Percentiles rank a stretch among this genome's conserved stretches.
phyloP scores from a whole-genome alignment of 768 basidiomycete species.

The Macrocybe gigantea region DNA sequence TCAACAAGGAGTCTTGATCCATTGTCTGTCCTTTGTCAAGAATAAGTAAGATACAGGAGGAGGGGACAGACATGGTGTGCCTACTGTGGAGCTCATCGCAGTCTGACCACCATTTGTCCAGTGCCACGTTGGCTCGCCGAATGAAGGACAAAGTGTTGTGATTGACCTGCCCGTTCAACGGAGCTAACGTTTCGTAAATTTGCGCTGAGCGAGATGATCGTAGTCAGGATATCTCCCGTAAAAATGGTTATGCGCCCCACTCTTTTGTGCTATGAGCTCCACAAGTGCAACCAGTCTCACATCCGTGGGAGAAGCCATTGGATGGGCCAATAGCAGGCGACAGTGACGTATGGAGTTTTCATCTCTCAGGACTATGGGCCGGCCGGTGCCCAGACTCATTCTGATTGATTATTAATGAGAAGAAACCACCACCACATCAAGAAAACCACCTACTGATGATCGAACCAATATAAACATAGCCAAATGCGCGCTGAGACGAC shows the following conservation, averaged over 20 bases:
- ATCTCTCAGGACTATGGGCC: slow-evolving; percentile 85
- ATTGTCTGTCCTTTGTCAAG: slow-evolving; percentile 55
- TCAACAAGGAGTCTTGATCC: slow-evolving; percentile 80
- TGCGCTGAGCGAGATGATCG: slow-evolving; percentile 50
- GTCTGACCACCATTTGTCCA: slow-evolving; percentile 90
- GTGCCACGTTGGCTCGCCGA: slow-evolving; percentile 75
- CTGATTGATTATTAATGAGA: slow-evolving; percentile 27
- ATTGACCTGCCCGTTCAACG: slow-evolving; percentile 82
- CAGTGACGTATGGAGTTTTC: slow-evolving; percentile 85
- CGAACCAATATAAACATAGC: slow-evolving; percentile 94
- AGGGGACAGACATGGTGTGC: slow-evolving; percentile 12
- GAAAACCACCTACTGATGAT: slow-evolving; percentile 69
- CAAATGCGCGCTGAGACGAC: slow-evolving; percentile 92
- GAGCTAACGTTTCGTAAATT: slow-evolving; percentile 86
- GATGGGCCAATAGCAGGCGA: slow-evolving; percentile 74
- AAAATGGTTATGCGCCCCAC: slow-evolving; percentile 32
- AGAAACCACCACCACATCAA: background rate
- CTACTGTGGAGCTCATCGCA: slow-evolving; percentile 81
- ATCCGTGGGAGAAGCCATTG: slow-evolving; percentile 86
- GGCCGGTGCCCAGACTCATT: slow-evolving; percentile 88
- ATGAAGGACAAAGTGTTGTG: slow-evolving; percentile 83
- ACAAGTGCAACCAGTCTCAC: slow-evolving; percentile 83
- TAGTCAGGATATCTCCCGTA: background rate
- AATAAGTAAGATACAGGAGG: slow-evolving; percentile 7
- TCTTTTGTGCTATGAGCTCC: slow-evolving; percentile 88